phyloP scores from a whole-genome alignment of 805 yeast species.

The Pichia membranifaciens region DNA sequence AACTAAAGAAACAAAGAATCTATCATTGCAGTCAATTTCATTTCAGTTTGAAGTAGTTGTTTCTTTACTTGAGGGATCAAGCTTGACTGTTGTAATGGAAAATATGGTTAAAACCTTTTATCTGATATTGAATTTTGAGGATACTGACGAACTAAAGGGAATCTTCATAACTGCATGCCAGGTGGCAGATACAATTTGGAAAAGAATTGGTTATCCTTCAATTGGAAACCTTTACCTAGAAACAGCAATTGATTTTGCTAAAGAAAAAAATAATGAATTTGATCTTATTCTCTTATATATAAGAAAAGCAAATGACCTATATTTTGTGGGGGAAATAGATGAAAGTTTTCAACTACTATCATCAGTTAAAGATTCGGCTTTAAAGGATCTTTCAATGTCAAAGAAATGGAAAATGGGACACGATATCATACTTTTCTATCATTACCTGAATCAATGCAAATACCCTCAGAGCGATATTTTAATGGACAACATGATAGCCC shows the following conservation, averaged over 20 bases:
- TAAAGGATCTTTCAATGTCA: conserved; percentile 34
- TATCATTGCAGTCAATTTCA: conserved; percentile 51
- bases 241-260: conserved; percentile 38
- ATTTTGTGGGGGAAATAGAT: conserved; percentile 37
- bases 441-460: conserved; percentile 36
- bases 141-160: conserved; percentile 8
- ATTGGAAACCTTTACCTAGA: conserved; percentile 44
- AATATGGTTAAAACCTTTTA: conserved; percentile 52
- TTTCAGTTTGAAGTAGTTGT: conserved; percentile 61
- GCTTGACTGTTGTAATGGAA: conserved; percentile 42
- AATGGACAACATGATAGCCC: conserved; percentile 26
- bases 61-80: conserved; percentile 45
- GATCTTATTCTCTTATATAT: conserved; percentile 37
- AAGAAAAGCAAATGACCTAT: conserved; percentile 35
- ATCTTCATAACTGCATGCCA: conserved; percentile 33
- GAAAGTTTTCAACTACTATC: conserved; percentile 34
- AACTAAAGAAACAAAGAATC: conserved; percentile 42
- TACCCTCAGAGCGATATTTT: conserved; percentile 31
- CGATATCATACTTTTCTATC: conserved; percentile 34
- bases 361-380: conserved; percentile 23
- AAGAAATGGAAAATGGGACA: conserved; percentile 38
- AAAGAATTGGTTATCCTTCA: conserved; percentile 42
- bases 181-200: conserved; percentile 43
- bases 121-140: conserved; percentile 37
- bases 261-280: conserved; percentile 27